Evolutionary conservation across 192 early-diverging fungal species (phyloP).

Genomic region (Podila horticola): DNA sequence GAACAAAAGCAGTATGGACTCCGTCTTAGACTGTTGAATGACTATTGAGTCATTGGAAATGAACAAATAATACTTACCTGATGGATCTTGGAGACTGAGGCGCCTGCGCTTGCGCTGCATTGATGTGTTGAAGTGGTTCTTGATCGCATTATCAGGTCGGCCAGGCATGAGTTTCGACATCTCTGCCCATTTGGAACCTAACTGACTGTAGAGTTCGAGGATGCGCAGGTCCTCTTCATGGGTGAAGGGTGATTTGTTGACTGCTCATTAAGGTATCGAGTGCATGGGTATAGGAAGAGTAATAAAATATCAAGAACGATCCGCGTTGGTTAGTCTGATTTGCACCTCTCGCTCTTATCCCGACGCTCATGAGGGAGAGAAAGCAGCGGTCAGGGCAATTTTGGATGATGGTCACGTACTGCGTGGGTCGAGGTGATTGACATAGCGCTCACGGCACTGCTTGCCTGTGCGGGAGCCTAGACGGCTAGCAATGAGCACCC

Average conservation of each 20-base stretch:
- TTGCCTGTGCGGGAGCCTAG: slow-evolving; percentile 49
- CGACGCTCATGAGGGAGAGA: background rate
- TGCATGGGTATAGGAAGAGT: background rate
- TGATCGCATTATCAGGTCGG: slow-evolving; percentile 49
- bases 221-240: slow-evolving; percentile 41
- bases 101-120: slow-evolving; percentile 51
- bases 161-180: slow-evolving; percentile 55
- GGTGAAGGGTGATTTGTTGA: slow-evolving; percentile 50
- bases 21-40: no score
- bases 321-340: background rate
- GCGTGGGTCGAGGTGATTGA: slow-evolving; percentile 44
- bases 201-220: slow-evolving; percentile 40
- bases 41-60: background rate
- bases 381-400: background rate
- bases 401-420: slow-evolving; percentile 18
- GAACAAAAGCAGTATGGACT: background rate
- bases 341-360: no score
- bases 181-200: slow-evolving; percentile 51
- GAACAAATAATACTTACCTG: slow-evolving; percentile 9
- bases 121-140: slow-evolving; percentile 51
- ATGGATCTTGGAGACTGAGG: slow-evolving; percentile 40
- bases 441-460: slow-evolving; percentile 47
- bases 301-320: background rate
- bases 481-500: slow-evolving; percentile 45
- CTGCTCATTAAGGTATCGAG: background rate